Conservation (phyloP, 208 protist genomes). For the Blastocrithidia nonstop region DNA sequence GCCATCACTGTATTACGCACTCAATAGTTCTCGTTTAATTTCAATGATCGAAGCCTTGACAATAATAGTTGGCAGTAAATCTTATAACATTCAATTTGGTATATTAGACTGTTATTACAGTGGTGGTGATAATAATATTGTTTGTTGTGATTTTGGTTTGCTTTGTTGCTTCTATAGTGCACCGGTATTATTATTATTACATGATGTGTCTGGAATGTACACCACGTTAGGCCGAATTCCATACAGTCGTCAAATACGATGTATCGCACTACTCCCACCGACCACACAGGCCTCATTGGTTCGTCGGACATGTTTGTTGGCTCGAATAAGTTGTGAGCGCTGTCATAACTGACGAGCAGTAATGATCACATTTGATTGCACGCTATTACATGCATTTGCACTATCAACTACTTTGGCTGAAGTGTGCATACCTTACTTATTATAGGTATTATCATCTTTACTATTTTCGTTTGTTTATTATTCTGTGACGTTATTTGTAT, state of each 20-base stretch:
- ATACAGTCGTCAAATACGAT: slow-evolving; percentile 57
- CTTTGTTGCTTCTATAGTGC: slow-evolving; percentile 48
- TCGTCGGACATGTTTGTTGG: slow-evolving; percentile 21
- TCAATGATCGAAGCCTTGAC: slow-evolving; percentile 55
- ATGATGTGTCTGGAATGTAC: slow-evolving; percentile 38
- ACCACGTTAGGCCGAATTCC: slow-evolving; percentile 51
- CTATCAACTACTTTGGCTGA: too few relatives aligned
- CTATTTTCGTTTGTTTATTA: too few relatives aligned
- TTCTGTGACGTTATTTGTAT: too few relatives aligned
- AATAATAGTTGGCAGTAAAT: slow-evolving; percentile 44
- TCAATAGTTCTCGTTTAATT: slow-evolving; percentile 50
- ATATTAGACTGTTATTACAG: too few relatives aligned
- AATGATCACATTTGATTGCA: too few relatives aligned
- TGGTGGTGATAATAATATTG: too few relatives aligned
- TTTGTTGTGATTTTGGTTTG: too few relatives aligned
- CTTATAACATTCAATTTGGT: too few relatives aligned
- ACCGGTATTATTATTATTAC: slow-evolving; percentile 16
- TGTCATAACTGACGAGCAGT: slow-evolving; percentile 47
- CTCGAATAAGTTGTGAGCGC: slow-evolving; percentile 29
- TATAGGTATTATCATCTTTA: too few relatives aligned
- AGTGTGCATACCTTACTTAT: too few relatives aligned
- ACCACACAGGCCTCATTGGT: slow-evolving; percentile 51
- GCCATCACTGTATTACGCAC: slow-evolving; percentile 58
- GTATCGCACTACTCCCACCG: slow-evolving; percentile 50
- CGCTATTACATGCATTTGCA: too few relatives aligned